Conservation (phyloP, 768 basidiomycete species). For the Agrocybe pediades region DNA sequence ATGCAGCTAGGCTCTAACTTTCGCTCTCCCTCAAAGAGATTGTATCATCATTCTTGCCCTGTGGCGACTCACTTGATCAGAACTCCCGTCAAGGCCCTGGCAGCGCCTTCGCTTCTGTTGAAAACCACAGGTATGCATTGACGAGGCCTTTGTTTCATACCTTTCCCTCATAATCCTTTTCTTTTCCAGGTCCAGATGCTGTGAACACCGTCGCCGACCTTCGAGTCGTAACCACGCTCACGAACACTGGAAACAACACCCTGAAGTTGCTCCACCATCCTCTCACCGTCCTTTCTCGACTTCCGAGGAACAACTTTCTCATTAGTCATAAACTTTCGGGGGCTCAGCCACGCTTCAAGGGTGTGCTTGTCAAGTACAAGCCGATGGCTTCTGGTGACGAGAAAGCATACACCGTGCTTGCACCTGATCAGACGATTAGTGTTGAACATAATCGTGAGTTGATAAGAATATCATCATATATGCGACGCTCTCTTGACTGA, state of each 20-base stretch:
- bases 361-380: neutral
- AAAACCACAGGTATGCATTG: too few relatives aligned
- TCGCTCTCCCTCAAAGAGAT: too few relatives aligned
- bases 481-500: too few relatives aligned
- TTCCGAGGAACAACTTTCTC: neutral
- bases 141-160: too few relatives aligned
- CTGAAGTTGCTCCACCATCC: conserved; percentile 44
- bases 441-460: neutral
- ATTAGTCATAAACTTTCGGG: neutral
- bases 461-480: too few relatives aligned
- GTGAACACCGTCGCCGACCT: conserved; percentile 30
- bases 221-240: conserved; percentile 37
- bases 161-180: too few relatives aligned
- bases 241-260: conserved; percentile 41
- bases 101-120: too few relatives aligned
- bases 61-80: too few relatives aligned
- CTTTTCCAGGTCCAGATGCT: neutral
- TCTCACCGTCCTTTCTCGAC: conserved; percentile 28
- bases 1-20: too few relatives aligned
- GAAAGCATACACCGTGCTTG: neutral
- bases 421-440: neutral
- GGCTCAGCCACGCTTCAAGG: neutral
- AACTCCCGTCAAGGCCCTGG: too few relatives aligned
- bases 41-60: too few relatives aligned
- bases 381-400: neutral